A percentile compares a stretch with the other conserved stretches of the same genome.
Evolutionary conservation across 1,284 basidiomycete genomes (phyloP).

Genomic region (Pseudozyma sp.): DNA sequence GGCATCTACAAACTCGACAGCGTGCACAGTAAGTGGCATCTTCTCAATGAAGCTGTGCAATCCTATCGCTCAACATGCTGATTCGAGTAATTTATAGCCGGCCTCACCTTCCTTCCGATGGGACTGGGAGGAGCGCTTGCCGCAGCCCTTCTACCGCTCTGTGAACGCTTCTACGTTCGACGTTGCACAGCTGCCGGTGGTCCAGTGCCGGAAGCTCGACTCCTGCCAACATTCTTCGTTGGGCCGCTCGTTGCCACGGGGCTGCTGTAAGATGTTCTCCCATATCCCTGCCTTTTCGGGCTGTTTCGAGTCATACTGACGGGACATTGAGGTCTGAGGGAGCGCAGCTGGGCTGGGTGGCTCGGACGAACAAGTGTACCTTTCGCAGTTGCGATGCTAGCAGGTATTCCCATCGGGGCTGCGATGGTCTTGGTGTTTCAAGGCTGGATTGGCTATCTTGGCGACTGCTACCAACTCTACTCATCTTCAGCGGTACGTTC

Average conservation of each 20-base stretch:
- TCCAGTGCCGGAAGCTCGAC: conserved; percentile 26
- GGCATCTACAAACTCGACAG: conserved; percentile 37
- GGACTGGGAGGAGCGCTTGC: conserved; percentile 24
- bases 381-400: conserved; percentile 34
- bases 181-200: not conserved
- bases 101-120: conserved; percentile 40
- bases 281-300: not conserved
- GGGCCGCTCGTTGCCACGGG: conserved; percentile 39
- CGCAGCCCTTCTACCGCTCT: conserved; percentile 14
- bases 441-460: conserved; percentile 47
- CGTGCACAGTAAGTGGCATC: conserved; percentile 29
- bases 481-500: conserved; percentile 40
- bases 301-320: not conserved
- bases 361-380: conserved; percentile 20
- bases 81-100: conserved; percentile 10
- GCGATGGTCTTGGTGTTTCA: conserved; percentile 49
- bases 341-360: conserved; percentile 39
- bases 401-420: conserved; percentile 37
- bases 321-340: not conserved
- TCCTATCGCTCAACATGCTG: not conserved
- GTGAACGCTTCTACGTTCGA: conserved; percentile 15
- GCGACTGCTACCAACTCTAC: conserved; percentile 45
- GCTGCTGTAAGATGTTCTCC: conserved; percentile 23
- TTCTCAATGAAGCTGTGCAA: not conserved
- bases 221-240: conserved; percentile 28